These are phyloP conservation scores for Talaromyces sp. DNA, from an alignment of 2,329 filamentous ascomycete species.

Conservation along the genomic window DNA sequence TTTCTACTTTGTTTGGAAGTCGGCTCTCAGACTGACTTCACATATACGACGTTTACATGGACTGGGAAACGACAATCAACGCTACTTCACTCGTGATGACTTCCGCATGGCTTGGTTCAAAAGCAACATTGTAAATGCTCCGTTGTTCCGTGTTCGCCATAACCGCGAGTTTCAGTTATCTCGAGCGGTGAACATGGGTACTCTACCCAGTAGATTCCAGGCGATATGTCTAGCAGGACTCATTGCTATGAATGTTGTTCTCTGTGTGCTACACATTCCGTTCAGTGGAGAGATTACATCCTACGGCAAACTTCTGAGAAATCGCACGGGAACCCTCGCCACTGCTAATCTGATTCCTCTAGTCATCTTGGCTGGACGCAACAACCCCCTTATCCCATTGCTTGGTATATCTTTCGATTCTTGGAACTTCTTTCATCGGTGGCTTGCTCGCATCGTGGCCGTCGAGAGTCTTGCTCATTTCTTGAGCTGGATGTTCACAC, in stretches of 20 bases:
- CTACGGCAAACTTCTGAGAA: constrained; percentile 42
- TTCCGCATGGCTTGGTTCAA: constrained; percentile 65
- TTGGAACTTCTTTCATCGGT: constrained; percentile 84
- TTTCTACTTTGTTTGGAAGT: constrained; percentile 66
- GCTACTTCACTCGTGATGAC: constrained; percentile 67
- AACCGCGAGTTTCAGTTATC: constrained; percentile 48
- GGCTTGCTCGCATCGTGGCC: constrained; percentile 72
- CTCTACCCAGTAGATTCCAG: constrained; percentile 49
- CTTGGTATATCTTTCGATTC: constrained; percentile 88
- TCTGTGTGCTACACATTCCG: constrained; percentile 51
- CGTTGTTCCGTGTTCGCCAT: constrained; percentile 45
- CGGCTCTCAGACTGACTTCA: constrained; percentile 59
- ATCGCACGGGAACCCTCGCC: constrained; percentile 70
- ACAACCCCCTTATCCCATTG: constrained; percentile 80
- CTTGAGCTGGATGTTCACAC: constrained; percentile 68
- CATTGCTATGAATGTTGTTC: constrained; percentile 47
- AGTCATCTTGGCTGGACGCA: constrained; percentile 80
- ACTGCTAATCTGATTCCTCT: constrained; percentile 85
- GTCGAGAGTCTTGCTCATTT: constrained; percentile 69
- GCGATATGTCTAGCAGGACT: constrained; percentile 42
- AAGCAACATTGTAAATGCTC: constrained; percentile 59
- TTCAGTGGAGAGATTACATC: constrained; percentile 36
- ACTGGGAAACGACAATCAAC: constrained; percentile 74
- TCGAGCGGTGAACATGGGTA: constrained; percentile 46
- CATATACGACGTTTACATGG: constrained; percentile 73